Evolutionary conservation across 352 stramenopile genomes (phyloP).

Genomic region (Phytophthora podocarpi): DNA sequence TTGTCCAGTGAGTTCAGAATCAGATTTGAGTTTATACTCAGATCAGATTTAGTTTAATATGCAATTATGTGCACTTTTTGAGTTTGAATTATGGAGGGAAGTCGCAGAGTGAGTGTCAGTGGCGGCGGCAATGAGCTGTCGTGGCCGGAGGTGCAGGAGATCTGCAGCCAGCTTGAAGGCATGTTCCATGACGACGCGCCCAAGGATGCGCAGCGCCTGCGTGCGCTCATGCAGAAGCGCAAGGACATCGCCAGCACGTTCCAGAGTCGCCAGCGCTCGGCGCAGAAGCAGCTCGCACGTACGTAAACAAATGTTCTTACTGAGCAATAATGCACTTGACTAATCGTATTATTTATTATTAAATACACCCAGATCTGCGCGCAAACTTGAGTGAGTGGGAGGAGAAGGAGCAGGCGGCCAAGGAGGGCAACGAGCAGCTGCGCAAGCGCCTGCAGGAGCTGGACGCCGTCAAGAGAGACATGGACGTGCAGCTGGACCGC

Average conservation of each 20-base stretch:
- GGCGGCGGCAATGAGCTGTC: conserved; percentile 36
- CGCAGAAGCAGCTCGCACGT: conserved; percentile 69
- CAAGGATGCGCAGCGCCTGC: conserved; percentile 63
- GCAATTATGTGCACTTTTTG: conserved; percentile 4
- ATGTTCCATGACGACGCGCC: conserved; percentile 66
- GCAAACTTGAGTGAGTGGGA: conserved; percentile 73
- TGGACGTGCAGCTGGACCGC: conserved; percentile 67
- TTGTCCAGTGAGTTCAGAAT: too few species aligned
- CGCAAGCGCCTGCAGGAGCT: conserved; percentile 65
- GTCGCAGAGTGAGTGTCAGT: conserved; percentile 1
- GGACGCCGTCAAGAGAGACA: conserved; percentile 67
- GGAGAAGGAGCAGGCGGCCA: conserved; percentile 47
- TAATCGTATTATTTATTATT: background rate
- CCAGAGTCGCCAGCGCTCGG: conserved; percentile 47
- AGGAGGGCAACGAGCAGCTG: conserved; percentile 59
- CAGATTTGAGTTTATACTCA: too few species aligned
- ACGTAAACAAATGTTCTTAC: conserved; percentile 16
- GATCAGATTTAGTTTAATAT: background rate
- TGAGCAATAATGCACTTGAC: too few species aligned
- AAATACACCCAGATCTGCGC: conserved; percentile 46
- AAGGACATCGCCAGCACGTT: conserved; percentile 59
- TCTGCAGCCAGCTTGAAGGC: conserved; percentile 68
- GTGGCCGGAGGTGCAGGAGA: conserved; percentile 71
- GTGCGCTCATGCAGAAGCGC: conserved; percentile 58
- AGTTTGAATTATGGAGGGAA: conserved; percentile 40